These are phyloP conservation scores for Blastocladiella britannica DNA, from an alignment of 192 early-diverging fungal species.

Conservation along the genomic window DNA sequence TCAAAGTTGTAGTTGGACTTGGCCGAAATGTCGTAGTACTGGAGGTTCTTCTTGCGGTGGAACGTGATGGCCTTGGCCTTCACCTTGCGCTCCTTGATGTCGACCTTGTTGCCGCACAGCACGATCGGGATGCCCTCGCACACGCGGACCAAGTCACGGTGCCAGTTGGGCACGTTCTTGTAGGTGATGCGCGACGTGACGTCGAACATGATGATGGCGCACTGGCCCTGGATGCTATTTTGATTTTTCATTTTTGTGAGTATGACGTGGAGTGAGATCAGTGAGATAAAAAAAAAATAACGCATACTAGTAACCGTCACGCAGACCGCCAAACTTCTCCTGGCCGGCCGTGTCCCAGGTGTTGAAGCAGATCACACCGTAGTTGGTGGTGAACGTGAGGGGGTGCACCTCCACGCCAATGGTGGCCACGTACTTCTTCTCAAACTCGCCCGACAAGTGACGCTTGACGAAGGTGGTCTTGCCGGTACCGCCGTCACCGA, in stretches of 20 bases:
- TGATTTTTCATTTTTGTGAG: slow-evolving; percentile 7
- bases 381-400: slow-evolving; percentile 92
- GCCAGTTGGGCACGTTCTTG: slow-evolving; percentile 99
- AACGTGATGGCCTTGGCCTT: slow-evolving; percentile 99
- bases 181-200: slow-evolving; percentile 99
- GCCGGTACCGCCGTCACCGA: slow-evolving; percentile 96
- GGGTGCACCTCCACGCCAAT: slow-evolving; percentile 99
- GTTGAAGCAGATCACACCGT: slow-evolving; percentile 90
- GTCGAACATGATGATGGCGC: slow-evolving; percentile 99
- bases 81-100: slow-evolving; percentile 99
- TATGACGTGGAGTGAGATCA: neutral
- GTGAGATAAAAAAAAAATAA: slow-evolving; percentile 2
- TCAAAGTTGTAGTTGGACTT: slow-evolving; percentile 99
- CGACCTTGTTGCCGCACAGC: slow-evolving; percentile 99
- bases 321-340: slow-evolving; percentile 99
- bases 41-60: slow-evolving; percentile 99
- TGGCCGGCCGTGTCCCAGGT: slow-evolving; percentile 99
- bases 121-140: slow-evolving; percentile 99
- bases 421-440: slow-evolving; percentile 99
- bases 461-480: slow-evolving; percentile 99
- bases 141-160: slow-evolving; percentile 95
- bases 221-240: slow-evolving; percentile 82
- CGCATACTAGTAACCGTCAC: slow-evolving; percentile 97
- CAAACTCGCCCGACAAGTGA: slow-evolving; percentile 97
- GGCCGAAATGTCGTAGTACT: slow-evolving; percentile 99